Conservation (phyloP, 2,329 filamentous ascomycete genomes). For the Fusarium fracticaudum region DNA sequence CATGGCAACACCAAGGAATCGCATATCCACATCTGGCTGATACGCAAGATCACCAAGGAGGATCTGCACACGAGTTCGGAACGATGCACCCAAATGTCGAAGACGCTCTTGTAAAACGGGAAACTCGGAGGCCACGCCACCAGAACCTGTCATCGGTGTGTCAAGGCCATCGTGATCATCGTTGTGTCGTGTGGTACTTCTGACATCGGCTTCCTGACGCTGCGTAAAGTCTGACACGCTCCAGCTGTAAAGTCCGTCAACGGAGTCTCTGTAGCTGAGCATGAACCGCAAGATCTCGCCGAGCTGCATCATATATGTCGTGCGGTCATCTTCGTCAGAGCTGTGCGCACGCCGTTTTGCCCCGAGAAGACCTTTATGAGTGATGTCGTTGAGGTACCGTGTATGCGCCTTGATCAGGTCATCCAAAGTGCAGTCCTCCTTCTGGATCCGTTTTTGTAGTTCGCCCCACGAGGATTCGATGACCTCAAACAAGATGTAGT, state of each 20-base stretch:
- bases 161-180: conserved; percentile 38
- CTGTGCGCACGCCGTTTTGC: conserved; percentile 63
- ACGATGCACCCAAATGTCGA: conserved; percentile 76
- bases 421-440: conserved; percentile 90
- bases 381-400: conserved; percentile 91
- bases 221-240: conserved; percentile 93
- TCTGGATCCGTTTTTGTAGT: conserved; percentile 82
- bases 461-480: conserved; percentile 97
- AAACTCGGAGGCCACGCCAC: conserved; percentile 73
- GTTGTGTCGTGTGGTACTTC: conserved; percentile 67
- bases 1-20: conserved; percentile 96
- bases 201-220: conserved; percentile 84
- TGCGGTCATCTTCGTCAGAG: conserved; percentile 70
- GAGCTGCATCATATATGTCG: conserved; percentile 87
- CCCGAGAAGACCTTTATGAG: conserved; percentile 92
- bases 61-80: conserved; percentile 79
- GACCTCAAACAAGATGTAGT: conserved; percentile 98
- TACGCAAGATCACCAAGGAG: conserved; percentile 90
- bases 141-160: conserved; percentile 46
- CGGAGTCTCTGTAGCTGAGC: conserved; percentile 91
- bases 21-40: conserved; percentile 93
- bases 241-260: conserved; percentile 94
- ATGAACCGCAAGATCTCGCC: conserved; percentile 93
- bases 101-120: conserved; percentile 80
- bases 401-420: conserved; percentile 94